Percentiles rank a stretch among this genome's conserved stretches.
phyloP scores from a whole-genome alignment of 345 rosid genomes.

The Fremontodendron californicum region DNA sequence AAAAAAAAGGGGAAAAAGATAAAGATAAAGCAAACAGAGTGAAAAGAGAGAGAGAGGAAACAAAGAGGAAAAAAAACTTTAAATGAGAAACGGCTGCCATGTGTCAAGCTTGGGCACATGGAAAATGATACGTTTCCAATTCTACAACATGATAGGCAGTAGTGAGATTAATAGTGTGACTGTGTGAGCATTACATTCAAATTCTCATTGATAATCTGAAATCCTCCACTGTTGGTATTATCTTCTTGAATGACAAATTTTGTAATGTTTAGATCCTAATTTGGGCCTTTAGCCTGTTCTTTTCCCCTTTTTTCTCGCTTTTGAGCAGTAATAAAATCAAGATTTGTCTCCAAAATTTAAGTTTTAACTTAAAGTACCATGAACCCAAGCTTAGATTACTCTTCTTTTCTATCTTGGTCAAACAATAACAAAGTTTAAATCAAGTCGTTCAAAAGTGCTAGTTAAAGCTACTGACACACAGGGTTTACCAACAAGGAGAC shows the following conservation, averaged over 20 bases:
- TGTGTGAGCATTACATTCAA: not conserved
- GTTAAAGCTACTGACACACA: not conserved
- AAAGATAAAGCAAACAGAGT: too few species aligned
- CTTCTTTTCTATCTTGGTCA: not conserved
- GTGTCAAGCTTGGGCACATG: not conserved
- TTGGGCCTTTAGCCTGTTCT: not conserved
- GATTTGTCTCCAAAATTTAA: not conserved
- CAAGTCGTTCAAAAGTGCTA: not conserved
- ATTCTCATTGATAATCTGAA: not conserved
- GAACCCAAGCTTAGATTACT: not conserved
- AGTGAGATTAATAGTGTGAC: not conserved
- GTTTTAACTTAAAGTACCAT: not conserved
- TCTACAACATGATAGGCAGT: not conserved
- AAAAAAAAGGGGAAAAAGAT: constrained; percentile 4
- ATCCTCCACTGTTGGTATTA: not conserved
- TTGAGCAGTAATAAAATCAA: not conserved
- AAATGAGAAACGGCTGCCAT: not conserved
- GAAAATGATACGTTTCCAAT: not conserved
- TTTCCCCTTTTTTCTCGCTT: not conserved
- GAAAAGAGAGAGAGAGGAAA: not conserved
- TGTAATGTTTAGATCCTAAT: not conserved
- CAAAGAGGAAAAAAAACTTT: not conserved
- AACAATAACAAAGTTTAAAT: not conserved
- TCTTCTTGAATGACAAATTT: not conserved
- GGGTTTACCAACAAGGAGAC: not conserved